Conservation (phyloP, 1,139 yeast species). For the Meyerozyma carpophila region DNA sequence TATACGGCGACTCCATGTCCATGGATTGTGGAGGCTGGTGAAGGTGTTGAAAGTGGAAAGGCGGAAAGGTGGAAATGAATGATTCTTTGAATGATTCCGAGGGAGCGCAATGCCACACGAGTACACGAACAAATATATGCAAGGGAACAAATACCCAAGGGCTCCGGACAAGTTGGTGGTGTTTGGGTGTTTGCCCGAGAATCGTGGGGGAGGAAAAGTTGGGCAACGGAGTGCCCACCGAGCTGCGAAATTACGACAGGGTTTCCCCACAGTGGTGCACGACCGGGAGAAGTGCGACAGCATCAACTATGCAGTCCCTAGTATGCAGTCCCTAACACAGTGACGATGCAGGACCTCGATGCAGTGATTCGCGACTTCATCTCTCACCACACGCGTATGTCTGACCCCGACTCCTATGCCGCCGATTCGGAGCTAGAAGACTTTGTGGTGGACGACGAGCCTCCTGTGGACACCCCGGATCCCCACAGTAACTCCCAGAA, state of each 20-base stretch:
- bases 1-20: slow-evolving; percentile 25
- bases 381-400: background rate
- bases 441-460: slow-evolving; percentile 1
- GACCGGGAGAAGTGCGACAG: no score
- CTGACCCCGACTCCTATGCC: background rate
- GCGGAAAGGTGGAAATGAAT: no score
- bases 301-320: no score
- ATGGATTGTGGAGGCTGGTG: no score
- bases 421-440: background rate
- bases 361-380: no score
- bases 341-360: no score
- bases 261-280: no score
- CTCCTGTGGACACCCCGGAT: background rate
- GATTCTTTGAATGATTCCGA: no score
- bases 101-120: no score
- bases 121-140: no score
- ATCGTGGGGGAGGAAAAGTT: background rate
- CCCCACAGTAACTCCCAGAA: background rate
- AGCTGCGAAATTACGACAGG: background rate
- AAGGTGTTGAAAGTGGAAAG: no score
- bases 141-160: background rate
- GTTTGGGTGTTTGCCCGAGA: background rate
- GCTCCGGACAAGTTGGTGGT: background rate
- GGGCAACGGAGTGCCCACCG: background rate
- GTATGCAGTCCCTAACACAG: no score